Evolutionary conservation across 2,329 filamentous ascomycete species (phyloP).

Genomic region (Huntiella abstrusa): DNA sequence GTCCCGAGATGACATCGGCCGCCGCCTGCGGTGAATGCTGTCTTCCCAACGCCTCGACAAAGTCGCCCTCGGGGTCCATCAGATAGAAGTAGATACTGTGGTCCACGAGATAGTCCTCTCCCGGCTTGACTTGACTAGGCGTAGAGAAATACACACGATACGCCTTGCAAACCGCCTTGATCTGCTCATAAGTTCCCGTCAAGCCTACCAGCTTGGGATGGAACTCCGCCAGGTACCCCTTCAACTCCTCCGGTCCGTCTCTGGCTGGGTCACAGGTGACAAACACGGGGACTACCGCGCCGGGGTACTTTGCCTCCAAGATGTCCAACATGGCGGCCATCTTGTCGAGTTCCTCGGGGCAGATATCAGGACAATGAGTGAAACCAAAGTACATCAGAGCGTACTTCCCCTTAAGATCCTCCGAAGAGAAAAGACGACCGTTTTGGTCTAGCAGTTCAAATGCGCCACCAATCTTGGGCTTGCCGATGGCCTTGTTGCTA

Average conservation of each 20-base stretch:
- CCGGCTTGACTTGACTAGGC: slow-evolving; percentile 69
- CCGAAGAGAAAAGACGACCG: slow-evolving; percentile 56
- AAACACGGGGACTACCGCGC: slow-evolving; percentile 58
- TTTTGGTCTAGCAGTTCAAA: slow-evolving; percentile 72
- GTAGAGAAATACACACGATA: slow-evolving; percentile 97
- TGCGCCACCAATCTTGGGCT: slow-evolving; percentile 77
- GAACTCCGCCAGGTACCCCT: slow-evolving; percentile 78
- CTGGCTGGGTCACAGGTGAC: slow-evolving; percentile 89
- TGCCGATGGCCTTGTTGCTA: slow-evolving; percentile 79
- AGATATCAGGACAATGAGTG: slow-evolving; percentile 95
- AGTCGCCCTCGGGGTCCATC: slow-evolving; percentile 97
- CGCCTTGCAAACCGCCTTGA: slow-evolving; percentile 85
- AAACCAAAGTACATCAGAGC: slow-evolving; percentile 89
- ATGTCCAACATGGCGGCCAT: slow-evolving; percentile 90
- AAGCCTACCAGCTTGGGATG: slow-evolving; percentile 71
- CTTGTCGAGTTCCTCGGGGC: slow-evolving; percentile 96
- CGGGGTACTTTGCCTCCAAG: slow-evolving; percentile 32
- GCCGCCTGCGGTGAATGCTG: slow-evolving; percentile 84
- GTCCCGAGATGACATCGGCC: slow-evolving; percentile 64
- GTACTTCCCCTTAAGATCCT: slow-evolving; percentile 75
- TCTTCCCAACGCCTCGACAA: slow-evolving; percentile 87
- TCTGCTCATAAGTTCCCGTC: slow-evolving; percentile 83
- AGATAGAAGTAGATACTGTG: slow-evolving; percentile 99
- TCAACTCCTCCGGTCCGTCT: slow-evolving; percentile 70
- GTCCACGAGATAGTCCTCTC: slow-evolving; percentile 92